These are phyloP conservation scores for Wickerhamiella siamensis DNA, from an alignment of 805 yeast genomes.

Conservation along the genomic window DNA sequence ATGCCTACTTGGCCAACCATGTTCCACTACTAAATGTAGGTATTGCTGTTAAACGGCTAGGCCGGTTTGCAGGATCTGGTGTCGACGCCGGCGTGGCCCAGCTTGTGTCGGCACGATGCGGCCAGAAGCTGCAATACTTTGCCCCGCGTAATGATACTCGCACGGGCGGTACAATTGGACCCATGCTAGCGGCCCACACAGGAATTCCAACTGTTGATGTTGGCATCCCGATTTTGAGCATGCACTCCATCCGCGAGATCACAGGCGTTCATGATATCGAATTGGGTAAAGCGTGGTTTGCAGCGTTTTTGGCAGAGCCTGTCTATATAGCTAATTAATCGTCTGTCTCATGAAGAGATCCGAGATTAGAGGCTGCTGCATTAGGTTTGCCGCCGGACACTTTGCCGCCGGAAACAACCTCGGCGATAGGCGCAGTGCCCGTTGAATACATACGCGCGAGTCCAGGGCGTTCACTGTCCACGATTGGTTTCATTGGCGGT, in stretches of 20 bases:
- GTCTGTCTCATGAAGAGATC: background rate
- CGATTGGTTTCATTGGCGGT: conserved; percentile 13
- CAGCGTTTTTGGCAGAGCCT: conserved; percentile 49
- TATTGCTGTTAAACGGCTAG: conserved; percentile 63
- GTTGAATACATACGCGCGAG: background rate
- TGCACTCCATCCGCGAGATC: conserved; percentile 78
- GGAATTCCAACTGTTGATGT: conserved; percentile 43
- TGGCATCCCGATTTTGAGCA: conserved; percentile 71
- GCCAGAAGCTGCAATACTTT: conserved; percentile 57
- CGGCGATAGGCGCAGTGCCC: conserved; percentile 2
- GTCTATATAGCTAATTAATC: conserved; percentile 20
- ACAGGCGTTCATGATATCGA: conserved; percentile 65
- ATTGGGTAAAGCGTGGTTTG: conserved; percentile 53
- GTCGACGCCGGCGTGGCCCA: conserved; percentile 57
- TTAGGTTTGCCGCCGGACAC: background rate
- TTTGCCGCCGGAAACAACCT: no score
- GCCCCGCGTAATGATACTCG: conserved; percentile 73
- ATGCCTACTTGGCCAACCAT: conserved; percentile 56
- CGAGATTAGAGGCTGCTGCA: background rate
- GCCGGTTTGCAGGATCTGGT: conserved; percentile 72
- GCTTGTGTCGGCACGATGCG: conserved; percentile 49
- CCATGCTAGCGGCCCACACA: conserved; percentile 27
- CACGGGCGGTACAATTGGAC: conserved; percentile 83
- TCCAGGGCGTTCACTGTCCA: background rate
- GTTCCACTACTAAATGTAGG: conserved; percentile 70